These are phyloP conservation scores for Hibiscus trionum DNA, from an alignment of 345 rosid genomes.

Conservation along the genomic window DNA sequence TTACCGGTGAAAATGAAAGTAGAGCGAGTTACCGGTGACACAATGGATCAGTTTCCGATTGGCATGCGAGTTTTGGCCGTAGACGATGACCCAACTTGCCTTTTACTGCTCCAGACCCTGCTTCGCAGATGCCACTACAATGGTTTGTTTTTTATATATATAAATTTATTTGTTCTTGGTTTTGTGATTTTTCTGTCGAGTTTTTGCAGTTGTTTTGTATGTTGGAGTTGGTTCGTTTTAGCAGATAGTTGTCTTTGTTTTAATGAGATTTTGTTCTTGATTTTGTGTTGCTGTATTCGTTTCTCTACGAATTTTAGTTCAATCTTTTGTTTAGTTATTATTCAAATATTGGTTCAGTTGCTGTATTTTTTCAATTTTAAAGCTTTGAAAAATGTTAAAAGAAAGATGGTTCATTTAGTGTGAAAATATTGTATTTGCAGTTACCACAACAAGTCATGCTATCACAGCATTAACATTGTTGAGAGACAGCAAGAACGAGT, in stretches of 20 bases:
- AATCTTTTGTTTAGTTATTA: slow-evolving; percentile 2
- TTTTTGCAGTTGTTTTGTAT: background rate
- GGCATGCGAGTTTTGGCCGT: slow-evolving; percentile 83
- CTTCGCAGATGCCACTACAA: slow-evolving; percentile 63
- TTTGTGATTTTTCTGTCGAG: slow-evolving; percentile 1
- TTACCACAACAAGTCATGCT: slow-evolving; percentile 55
- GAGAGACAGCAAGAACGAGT: slow-evolving; percentile 63
- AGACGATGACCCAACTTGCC: slow-evolving; percentile 73
- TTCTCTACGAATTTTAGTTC: background rate
- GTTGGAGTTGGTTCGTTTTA: background rate
- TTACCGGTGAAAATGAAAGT: slow-evolving; percentile 33
- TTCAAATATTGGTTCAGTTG: slow-evolving; percentile 5
- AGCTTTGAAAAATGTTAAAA: background rate
- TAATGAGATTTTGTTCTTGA: slow-evolving; percentile 17
- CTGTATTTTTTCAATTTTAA: slow-evolving; percentile 8
- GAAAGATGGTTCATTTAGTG: background rate
- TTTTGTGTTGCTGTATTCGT: background rate
- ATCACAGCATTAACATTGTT: slow-evolving; percentile 46
- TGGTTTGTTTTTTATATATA: slow-evolving; percentile 24
- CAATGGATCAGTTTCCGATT: slow-evolving; percentile 50
- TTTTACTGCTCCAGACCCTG: slow-evolving; percentile 42
- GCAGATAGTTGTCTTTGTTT: background rate
- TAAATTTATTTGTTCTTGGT: background rate
- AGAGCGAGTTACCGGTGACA: slow-evolving; percentile 31
- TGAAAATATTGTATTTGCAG: slow-evolving; percentile 34